Evolutionary conservation across 257 asterid species (phyloP).

Genomic region (Prunella vulgaris): DNA sequence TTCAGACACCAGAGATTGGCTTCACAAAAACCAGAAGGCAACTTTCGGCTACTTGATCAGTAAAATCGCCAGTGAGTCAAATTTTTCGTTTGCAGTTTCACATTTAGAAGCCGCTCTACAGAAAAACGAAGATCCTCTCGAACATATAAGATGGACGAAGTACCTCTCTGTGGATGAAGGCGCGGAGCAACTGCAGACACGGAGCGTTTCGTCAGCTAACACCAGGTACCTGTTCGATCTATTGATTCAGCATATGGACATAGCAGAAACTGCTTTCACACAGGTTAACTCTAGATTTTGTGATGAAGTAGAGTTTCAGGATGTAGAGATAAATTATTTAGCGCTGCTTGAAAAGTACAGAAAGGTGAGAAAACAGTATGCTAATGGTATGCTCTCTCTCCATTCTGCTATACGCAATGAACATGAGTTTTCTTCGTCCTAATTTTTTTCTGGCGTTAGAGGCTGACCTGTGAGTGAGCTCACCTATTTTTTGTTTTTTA

Average conservation of each 20-base stretch:
- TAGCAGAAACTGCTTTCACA: slow-evolving; percentile 39
- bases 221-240: slow-evolving; percentile 19
- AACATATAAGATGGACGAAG: slow-evolving; percentile 56
- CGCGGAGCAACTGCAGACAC: slow-evolving; percentile 17
- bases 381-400: slow-evolving; percentile 67
- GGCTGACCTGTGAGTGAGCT: no score
- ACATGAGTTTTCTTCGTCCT: slow-evolving; percentile 9
- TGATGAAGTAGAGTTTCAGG: slow-evolving; percentile 45
- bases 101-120: slow-evolving; percentile 38
- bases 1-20: slow-evolving; percentile 32
- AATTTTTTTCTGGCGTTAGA: neutral
- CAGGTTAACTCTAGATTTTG: slow-evolving; percentile 48
- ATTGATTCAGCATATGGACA: slow-evolving; percentile 27
- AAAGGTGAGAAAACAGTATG: slow-evolving; percentile 56
- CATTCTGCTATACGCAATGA: slow-evolving; percentile 30
- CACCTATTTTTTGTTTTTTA: no score
- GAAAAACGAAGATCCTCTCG: slow-evolving; percentile 52
- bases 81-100: slow-evolving; percentile 33
- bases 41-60: slow-evolving; percentile 40
- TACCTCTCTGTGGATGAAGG: slow-evolving; percentile 35
- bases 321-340: slow-evolving; percentile 34
- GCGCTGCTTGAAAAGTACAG: slow-evolving; percentile 58
- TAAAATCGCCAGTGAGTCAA: slow-evolving; percentile 37
- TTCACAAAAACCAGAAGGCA: slow-evolving; percentile 33
- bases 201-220: slow-evolving; percentile 21